phyloP scores from a whole-genome alignment of 108 stramenopile species.

The Bacterosira constricta region DNA sequence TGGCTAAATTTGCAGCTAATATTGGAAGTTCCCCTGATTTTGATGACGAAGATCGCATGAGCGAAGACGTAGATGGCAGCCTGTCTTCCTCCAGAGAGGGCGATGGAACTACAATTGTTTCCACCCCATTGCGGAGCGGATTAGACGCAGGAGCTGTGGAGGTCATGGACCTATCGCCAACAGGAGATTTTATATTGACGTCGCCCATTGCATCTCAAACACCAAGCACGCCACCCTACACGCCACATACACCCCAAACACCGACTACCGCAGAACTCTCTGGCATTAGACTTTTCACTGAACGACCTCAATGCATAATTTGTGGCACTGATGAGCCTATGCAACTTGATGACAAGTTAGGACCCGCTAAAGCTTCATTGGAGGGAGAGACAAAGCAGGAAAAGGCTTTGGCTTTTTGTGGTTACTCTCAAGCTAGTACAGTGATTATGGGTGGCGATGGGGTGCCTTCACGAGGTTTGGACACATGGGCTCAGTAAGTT shows the following conservation, averaged over 20 bases:
- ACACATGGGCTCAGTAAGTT: constrained; percentile 6
- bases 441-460: constrained; percentile 82
- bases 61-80: constrained; percentile 16
- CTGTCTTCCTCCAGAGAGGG: constrained; percentile 41
- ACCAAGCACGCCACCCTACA: constrained; percentile 29
- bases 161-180: constrained; percentile 21
- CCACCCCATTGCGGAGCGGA: constrained; percentile 30
- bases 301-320: constrained; percentile 80
- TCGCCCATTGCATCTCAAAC: constrained; percentile 32
- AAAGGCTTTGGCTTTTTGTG: constrained; percentile 80
- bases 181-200: constrained; percentile 35
- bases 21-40: constrained; percentile 25
- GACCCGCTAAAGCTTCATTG: constrained; percentile 4
- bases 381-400: constrained; percentile 45
- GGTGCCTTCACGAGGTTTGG: constrained; percentile 34
- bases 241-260: constrained; percentile 28
- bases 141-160: constrained; percentile 9
- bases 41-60: constrained; percentile 52
- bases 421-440: constrained; percentile 79
- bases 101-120: constrained; percentile 16
- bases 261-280: constrained; percentile 8
- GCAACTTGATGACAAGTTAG: constrained; percentile 30
- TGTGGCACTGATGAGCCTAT: constrained; percentile 57
- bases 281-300: constrained; percentile 49
- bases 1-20: constrained; percentile 73